These are phyloP conservation scores for Gossypium davidsonii DNA, from an alignment of 441 rosid species.

Conservation along the genomic window DNA sequence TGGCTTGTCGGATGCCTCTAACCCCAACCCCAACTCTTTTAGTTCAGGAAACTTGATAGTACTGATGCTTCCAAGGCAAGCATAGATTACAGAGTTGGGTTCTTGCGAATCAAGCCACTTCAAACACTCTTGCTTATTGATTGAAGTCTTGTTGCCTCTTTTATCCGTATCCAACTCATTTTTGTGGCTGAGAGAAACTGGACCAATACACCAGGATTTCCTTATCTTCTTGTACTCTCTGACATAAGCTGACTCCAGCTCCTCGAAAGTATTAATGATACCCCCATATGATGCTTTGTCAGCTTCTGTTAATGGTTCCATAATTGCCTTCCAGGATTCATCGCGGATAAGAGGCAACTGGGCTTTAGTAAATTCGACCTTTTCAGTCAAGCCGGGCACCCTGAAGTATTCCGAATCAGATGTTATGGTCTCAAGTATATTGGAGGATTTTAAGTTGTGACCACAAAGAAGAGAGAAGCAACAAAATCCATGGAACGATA, in stretches of 20 bases:
- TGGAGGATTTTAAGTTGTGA: background rate
- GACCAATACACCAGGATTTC: slow-evolving; percentile 35
- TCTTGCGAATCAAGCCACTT: slow-evolving; percentile 32
- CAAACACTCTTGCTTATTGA: slow-evolving; percentile 14
- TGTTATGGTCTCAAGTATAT: slow-evolving; percentile 7
- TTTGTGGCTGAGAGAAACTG: slow-evolving; percentile 31
- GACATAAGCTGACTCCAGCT: slow-evolving; percentile 28
- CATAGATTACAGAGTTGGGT: slow-evolving; percentile 30
- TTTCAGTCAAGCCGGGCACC: slow-evolving; percentile 24
- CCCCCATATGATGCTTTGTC: slow-evolving; percentile 19
- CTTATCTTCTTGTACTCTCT: slow-evolving; percentile 17
- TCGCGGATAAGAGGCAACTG: background rate
- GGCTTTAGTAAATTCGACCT: background rate
- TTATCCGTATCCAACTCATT: slow-evolving; percentile 21
- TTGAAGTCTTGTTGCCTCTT: slow-evolving; percentile 27
- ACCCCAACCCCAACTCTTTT: slow-evolving; percentile 33
- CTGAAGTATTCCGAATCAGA: slow-evolving; percentile 20
- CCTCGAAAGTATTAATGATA: slow-evolving; percentile 33
- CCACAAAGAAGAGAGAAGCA: slow-evolving; percentile 18
- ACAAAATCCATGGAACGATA: slow-evolving; percentile 26
- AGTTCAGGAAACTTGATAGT: slow-evolving; percentile 18
- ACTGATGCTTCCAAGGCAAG: slow-evolving; percentile 32
- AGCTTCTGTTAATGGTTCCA: background rate
- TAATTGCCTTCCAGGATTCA: background rate
- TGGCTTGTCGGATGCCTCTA: slow-evolving; percentile 35